Base-by-base conservation (phyloP, 2,329 filamentous ascomycete species). In the Hyphodiscus sp. region DNA sequence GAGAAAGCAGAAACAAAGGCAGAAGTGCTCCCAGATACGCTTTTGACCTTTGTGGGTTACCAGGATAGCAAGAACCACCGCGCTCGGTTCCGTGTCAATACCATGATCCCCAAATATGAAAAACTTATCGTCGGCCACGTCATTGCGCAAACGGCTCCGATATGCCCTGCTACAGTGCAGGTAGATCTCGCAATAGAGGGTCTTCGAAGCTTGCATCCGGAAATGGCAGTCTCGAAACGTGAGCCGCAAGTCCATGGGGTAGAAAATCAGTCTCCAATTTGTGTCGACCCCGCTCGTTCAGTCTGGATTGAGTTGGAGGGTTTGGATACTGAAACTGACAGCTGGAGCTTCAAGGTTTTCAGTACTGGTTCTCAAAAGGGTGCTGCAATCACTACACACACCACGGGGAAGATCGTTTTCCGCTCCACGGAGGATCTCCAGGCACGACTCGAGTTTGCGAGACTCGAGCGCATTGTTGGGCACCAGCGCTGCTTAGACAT, bases 71-170 rank as follows among this genome's bases (percentile, higher is more conserved):
- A 64, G 66, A 65, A 47, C 52, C 60, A 26, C 50, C 41, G 47
- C 2, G 67, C 68, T 0, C 63, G 68, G 0, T 78, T 78, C 67
- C 66, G 66, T 0, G 64, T 78, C 62, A 73, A 76, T 55, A 74
- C 72, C 0, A 52, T 41, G 2, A 64, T 57, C 0, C 50, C 66
- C 0, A 61, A 69, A 33, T 79, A 71, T 57, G 47, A 69, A 20
- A 29, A 57, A 0, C 52, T 71, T 2, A 47, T 77, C 0, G 51
- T 61, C 0, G 69, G 68, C 8, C 74, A 79, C 53, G 43, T 71
- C 2, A 71, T 47, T 15, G 75, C 44, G 18, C 18, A 23, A 16
- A 61, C 58, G n/a, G 60, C 60, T n/a, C 50, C 60, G n/a, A 47
- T 61, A 18, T 54, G 50, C 43, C 60, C 60, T 2, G 49, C 18